Evolutionary conservation across 306 rosid genomes (phyloP), one percentile per base, ranked within the genome.

Genomic region (Canavalia ensiformis): DNA sequence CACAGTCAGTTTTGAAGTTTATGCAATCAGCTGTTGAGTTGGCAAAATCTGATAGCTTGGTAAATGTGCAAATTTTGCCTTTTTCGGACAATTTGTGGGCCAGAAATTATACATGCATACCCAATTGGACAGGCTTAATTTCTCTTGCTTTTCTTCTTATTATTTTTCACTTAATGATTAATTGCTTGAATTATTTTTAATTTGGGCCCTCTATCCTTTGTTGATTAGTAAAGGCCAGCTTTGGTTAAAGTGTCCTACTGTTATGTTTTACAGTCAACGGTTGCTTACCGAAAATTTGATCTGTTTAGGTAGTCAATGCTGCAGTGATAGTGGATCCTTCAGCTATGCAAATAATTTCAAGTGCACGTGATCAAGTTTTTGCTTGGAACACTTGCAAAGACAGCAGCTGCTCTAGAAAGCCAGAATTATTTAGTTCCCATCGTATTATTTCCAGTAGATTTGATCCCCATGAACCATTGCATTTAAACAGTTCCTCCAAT

Each of bases 261-360:
- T 52, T 84, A 29, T 29, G 18, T 37, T 84, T 50, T 52, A 59
- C 55, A 11, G 45, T 66, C 69, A 50, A 59, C 73, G 73, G 77
- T 37, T 47, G 28, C 72, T 56, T 57, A 70, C 73, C 47, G 41
- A 30, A 77, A 70, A 67, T 72, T 81, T 66, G 46, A 72, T 72
- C 31, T 66, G 69, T 72, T 59, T 77, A 95, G 97, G 89, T 88
- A 52, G 92, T 89, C 82, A 95, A 93, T 86, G 95, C 98, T 44
- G 97, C 99, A 33, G 90, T 93, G 78, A 90, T 95, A 75, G 94
- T 95, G 81, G 99, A 95, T 86, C 99, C 99, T 74, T 93, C 88
- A 11, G 78, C 58, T 85, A 88, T 86, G 84, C 88, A 78, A 74
- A 86, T 89, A 47, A 89, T 95, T 79, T 85, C 97, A 39, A 88